Evolutionary conservation across 2,329 filamentous ascomycete species (phyloP), one percentile per base, ranked within the genome.

Genomic region (Fusarium protoensiforme): DNA sequence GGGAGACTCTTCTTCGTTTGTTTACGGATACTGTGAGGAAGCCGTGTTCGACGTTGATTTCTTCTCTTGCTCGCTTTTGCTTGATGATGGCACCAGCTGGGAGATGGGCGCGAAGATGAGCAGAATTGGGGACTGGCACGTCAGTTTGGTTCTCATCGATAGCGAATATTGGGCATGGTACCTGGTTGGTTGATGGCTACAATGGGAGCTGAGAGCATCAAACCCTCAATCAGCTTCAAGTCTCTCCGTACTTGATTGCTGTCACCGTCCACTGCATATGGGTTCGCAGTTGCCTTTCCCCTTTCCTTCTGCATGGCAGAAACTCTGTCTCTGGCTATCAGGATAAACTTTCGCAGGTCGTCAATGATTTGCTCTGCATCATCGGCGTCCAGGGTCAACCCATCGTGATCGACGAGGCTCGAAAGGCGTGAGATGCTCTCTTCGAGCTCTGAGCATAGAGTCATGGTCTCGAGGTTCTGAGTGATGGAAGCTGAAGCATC

Each of bases 291-390:
- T 18, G 5, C 8, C 14, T 35, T 35, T 9, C 29, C 11, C 18
- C 4, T 14, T 4, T 3, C 5, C 10, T 0, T 22, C 7, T 35
- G 14, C 4, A 22, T 68, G 1, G 1, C 7, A 3, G 14, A 7
- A 33, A 51, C 36, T 27, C 39, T 65, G 6, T 72, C 66, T 10
- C 33, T 73, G 1, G 71, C 71, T 11, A 58, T 16, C 1, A 31
- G 16, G 2, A 73, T 61, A 1, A 73, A 46, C 38, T 18, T 73
- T 16, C 51, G 39, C 1, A 73, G 7, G n/a, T 73, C 69, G 8
- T 73, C 69, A 11, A 73, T 57, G 13, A 73, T 73, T 11, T 72
- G 69, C 10, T 72, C 66, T 0, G 71, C 71, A 31, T 72, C 69
- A 0, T 73, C 69, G 2, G 71, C 65, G 1, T 72, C 71, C 1